A percentile compares a stretch with the other conserved stretches of the same genome.
These are phyloP conservation scores for Sporothrix protearum DNA, from an alignment of 2,329 filamentous ascomycete genomes.

Conservation along the genomic window DNA sequence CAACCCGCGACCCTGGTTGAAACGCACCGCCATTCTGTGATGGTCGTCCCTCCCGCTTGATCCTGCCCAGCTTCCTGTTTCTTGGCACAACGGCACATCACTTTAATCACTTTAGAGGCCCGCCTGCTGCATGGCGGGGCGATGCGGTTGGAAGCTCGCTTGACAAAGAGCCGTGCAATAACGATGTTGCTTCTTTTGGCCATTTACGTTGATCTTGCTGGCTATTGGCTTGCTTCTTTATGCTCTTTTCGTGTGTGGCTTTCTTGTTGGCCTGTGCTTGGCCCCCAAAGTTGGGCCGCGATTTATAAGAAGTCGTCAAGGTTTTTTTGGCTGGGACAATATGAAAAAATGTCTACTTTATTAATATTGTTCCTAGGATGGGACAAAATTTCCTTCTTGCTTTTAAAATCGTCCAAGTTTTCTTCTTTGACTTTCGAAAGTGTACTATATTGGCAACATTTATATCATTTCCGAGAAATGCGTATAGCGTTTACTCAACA, in stretches of 20 bases:
- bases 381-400: no score
- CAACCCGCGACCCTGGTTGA: background rate
- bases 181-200: conserved; percentile 5
- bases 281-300: no score
- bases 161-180: background rate
- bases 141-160: background rate
- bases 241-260: background rate
- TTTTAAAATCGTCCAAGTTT: no score
- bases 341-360: no score
- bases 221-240: background rate
- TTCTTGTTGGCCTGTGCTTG: no score
- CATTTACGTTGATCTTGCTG: background rate
- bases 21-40: background rate
- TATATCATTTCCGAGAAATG: no score
- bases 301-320: no score
- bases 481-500: no score
- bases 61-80: conserved; percentile 5
- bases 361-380: no score
- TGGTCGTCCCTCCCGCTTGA: background rate
- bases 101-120: conserved; percentile 4
- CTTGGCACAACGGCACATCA: conserved; percentile 9
- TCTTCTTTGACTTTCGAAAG: no score
- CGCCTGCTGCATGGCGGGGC: background rate
- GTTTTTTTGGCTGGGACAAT: no score
- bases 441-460: no score